phyloP scores from a whole-genome alignment of 1,139 yeast genomes.

The Cylindricascospora bacillispora region DNA sequence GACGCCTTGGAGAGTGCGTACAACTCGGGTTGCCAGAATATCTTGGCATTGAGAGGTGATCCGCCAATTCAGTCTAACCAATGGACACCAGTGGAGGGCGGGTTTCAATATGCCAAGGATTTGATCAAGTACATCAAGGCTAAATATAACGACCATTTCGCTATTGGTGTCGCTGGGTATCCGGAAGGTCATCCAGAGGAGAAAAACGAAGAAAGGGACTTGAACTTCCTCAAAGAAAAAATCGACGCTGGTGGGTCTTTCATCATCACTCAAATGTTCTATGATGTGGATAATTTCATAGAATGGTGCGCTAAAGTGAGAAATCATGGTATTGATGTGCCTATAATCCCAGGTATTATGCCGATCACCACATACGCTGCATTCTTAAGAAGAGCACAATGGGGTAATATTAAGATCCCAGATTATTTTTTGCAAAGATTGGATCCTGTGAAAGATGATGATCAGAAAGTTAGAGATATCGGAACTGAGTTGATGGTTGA shows the following conservation, averaged over 20 bases:
- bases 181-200: constrained; percentile 82
- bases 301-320: constrained; percentile 68
- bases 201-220: constrained; percentile 34
- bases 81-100: constrained; percentile 45
- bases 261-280: constrained; percentile 85
- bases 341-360: constrained; percentile 96
- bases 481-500: constrained; percentile 77
- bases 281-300: constrained; percentile 77
- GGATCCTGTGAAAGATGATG: constrained; percentile 84
- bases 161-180: constrained; percentile 66
- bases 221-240: constrained; percentile 66
- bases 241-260: constrained; percentile 90
- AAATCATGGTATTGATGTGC: constrained; percentile 64
- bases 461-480: constrained; percentile 69
- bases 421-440: constrained; percentile 54
- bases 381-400: constrained; percentile 81
- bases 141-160: constrained; percentile 50
- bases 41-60: constrained; percentile 77
- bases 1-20: constrained; percentile 78
- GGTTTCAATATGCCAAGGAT: constrained; percentile 62
- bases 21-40: constrained; percentile 87
- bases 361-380: constrained; percentile 92
- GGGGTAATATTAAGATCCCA: constrained; percentile 84
- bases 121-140: constrained; percentile 41
- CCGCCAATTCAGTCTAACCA: constrained; percentile 50